These are phyloP conservation scores for Stagonosporopsis vannaccii DNA, from an alignment of 2,329 filamentous ascomycete species.

Conservation along the genomic window DNA sequence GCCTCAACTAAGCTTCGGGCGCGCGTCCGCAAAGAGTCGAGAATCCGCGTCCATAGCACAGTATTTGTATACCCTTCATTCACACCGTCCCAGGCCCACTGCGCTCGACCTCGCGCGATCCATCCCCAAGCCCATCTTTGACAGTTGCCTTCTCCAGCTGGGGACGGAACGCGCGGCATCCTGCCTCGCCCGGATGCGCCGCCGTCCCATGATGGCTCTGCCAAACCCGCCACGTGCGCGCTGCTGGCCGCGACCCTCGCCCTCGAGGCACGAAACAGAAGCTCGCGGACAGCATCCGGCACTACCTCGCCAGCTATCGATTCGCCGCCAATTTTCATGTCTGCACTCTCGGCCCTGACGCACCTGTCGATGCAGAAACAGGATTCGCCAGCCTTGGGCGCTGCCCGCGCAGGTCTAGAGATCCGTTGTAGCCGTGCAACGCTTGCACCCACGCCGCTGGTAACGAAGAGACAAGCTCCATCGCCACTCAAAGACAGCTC, in stretches of 20 bases:
- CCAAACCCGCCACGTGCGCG: conserved; percentile 9
- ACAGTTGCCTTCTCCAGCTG: conserved; percentile 3
- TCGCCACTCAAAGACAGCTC: not conserved
- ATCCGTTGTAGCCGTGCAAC: conserved; percentile 1
- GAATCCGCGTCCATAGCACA: not conserved
- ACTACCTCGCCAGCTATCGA: not conserved
- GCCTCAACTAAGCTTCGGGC: not conserved
- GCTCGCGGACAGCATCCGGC: not conserved
- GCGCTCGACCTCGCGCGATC: not conserved
- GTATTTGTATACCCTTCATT: not conserved
- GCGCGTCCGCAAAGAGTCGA: not conserved
- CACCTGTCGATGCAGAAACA: not conserved
- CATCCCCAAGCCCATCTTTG: conserved; percentile 1
- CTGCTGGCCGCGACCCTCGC: not conserved
- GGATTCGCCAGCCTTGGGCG: not conserved
- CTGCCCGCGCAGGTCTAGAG: not conserved
- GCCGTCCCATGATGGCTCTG: not conserved
- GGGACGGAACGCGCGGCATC: conserved; percentile 13
- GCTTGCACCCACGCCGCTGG: conserved; percentile 1
- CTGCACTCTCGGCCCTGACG: no score
- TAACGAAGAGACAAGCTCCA: conserved; percentile 11
- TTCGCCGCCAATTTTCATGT: no score
- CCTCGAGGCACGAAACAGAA: not conserved
- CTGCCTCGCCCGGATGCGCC: not conserved
- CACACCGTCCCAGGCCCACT: not conserved